Evolutionary conservation across 768 basidiomycete species (phyloP).

Genomic region (Lactarius tabidus): DNA sequence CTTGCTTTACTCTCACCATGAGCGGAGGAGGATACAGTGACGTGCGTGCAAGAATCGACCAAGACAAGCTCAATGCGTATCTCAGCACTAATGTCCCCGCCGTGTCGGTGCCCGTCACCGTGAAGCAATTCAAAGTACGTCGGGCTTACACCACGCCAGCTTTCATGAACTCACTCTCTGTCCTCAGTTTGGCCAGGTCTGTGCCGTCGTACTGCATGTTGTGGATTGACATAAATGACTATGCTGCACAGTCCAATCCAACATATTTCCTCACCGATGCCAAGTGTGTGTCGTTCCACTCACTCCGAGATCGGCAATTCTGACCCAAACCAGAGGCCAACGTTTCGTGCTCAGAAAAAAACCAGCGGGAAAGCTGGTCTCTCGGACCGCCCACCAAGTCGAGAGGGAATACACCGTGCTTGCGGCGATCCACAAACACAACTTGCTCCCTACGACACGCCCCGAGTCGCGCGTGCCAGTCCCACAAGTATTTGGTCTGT

Average conservation of each 20-base stretch:
- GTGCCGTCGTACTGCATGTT: conserved; percentile 11
- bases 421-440: conserved; percentile 70
- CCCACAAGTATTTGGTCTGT: conserved; percentile 78
- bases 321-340: conserved; percentile 34
- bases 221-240: background rate
- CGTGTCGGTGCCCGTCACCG: conserved; percentile 60
- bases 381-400: conserved; percentile 89
- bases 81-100: conserved; percentile 51
- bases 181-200: conserved; percentile 82
- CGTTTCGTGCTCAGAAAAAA: conserved; percentile 91
- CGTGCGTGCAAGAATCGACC: conserved; percentile 65
- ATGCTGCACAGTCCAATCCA: conserved; percentile 72
- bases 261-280: conserved; percentile 90
- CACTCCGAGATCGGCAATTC: conserved; percentile 5
- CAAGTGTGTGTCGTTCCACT: conserved; percentile 41
- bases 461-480: conserved; percentile 65
- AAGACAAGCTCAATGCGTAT: conserved; percentile 60
- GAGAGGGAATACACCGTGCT: conserved; percentile 90
- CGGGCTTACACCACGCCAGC: background rate
- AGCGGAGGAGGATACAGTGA: conserved; percentile 71
- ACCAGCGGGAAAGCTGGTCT: conserved; percentile 82
- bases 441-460: conserved; percentile 48
- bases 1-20: background rate
- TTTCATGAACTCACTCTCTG: background rate
- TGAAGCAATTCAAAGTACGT: conserved; percentile 91